phyloP scores from a whole-genome alignment of 2,329 filamentous ascomycete genomes.

The Zelopaecilomyces penicillatus region DNA sequence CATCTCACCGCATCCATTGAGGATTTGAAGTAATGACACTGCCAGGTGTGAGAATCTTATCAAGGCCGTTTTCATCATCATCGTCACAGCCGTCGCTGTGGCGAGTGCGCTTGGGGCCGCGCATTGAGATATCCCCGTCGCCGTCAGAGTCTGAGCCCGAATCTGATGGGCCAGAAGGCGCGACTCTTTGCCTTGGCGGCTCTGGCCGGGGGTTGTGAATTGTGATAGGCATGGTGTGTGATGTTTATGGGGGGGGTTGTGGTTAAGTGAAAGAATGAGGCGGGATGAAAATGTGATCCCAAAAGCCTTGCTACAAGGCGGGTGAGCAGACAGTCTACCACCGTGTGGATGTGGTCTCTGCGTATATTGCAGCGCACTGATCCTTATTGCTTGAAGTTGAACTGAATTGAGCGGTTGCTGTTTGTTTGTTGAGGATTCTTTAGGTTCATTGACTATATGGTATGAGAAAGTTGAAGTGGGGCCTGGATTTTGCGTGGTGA shows the following conservation, averaged over 20 bases:
- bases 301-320: no score
- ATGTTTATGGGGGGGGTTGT: conserved; percentile 3
- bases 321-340: no score
- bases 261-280: no score
- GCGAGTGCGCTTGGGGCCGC: conserved; percentile 30
- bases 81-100: conserved; percentile 17
- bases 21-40: conserved; percentile 80
- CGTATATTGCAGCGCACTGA: no score
- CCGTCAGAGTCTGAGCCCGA: conserved; percentile 38
- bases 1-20: conserved; percentile 81
- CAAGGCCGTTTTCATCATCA: conserved; percentile 12
- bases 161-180: conserved; percentile 20
- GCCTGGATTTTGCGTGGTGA: conserved; percentile 11
- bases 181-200: conserved; percentile 13
- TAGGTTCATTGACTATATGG: not conserved
- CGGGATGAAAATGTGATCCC: no score
- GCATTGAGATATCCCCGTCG: conserved; percentile 39
- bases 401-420: not conserved
- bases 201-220: conserved; percentile 34
- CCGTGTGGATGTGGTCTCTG: no score
- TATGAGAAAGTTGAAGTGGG: conserved; percentile 18
- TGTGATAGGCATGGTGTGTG: conserved; percentile 37
- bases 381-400: no score
- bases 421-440: conserved; percentile 10
- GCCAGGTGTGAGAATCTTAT: conserved; percentile 75